A percentile compares a stretch with the other conserved stretches of the same genome.
Conservation (phyloP, 805 yeast genomes). For the Schwanniomyces polymorphus region DNA sequence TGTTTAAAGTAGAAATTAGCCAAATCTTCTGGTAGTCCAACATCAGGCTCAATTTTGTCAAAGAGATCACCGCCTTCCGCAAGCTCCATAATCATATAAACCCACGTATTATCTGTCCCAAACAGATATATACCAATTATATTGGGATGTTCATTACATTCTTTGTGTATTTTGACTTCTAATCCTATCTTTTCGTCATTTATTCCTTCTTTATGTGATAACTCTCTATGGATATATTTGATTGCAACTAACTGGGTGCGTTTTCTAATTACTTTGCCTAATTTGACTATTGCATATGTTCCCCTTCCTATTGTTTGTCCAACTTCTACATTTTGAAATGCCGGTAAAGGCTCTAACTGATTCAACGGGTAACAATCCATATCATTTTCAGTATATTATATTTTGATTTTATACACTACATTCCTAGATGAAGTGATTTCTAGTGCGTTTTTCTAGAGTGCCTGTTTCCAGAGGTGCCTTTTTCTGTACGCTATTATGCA, state of each 20-base stretch:
- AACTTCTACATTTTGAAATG: constrained; percentile 8
- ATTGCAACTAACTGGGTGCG: constrained; percentile 3
- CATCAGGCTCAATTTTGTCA: constrained; percentile 62
- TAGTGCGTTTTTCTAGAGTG: constrained; percentile 7
- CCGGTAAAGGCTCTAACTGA: constrained; percentile 3
- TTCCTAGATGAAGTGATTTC: neutral
- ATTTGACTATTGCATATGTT: constrained; percentile 4
- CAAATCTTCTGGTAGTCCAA: constrained; percentile 69
- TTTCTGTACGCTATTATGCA: constrained; percentile 18
- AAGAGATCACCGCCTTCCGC: constrained; percentile 74
- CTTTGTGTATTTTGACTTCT: constrained; percentile 46
- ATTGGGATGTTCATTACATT: constrained; percentile 58
- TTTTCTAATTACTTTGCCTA: constrained; percentile 1
- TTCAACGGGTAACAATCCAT: constrained; percentile 4
- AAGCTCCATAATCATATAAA: constrained; percentile 68
- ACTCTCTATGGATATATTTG: constrained; percentile 4
- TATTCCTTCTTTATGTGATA: constrained; percentile 3
- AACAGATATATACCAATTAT: constrained; percentile 65
- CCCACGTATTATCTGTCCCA: constrained; percentile 58
- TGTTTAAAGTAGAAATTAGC: constrained; percentile 60
- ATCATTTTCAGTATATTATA: neutral
- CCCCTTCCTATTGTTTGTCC: constrained; percentile 6
- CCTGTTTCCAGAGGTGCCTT: constrained; percentile 19
- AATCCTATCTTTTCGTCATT: constrained; percentile 3
- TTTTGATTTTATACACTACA: constrained; percentile 1